phyloP scores from a whole-genome alignment of 495 filamentous ascomycete species.

The Parathielavia appendiculata region DNA sequence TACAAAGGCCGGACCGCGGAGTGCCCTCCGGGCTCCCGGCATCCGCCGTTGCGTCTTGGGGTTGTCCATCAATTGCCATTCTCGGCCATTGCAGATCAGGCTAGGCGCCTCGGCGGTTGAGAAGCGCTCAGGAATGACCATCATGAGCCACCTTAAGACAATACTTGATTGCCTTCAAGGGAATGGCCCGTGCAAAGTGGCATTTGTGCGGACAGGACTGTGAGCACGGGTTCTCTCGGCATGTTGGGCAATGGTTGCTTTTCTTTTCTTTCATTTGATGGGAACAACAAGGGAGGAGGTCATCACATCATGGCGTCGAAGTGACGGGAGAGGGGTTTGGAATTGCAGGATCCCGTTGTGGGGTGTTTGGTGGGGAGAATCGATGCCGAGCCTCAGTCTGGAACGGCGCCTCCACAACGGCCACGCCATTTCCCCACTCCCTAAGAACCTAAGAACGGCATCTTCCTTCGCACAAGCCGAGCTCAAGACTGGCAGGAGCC shows the following conservation, averaged over 20 bases:
- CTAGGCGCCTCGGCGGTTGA: slow-evolving; percentile 10
- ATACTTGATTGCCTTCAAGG: too few species aligned
- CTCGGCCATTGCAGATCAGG: slow-evolving; percentile 1
- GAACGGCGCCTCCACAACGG: not conserved
- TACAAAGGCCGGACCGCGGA: not conserved
- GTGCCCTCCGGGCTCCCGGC: not conserved
- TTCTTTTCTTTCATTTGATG: not conserved
- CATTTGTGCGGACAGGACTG: too few species aligned
- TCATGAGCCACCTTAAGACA: too few species aligned
- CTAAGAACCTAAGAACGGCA: not conserved
- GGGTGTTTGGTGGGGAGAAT: not conserved
- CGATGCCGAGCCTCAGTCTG: not conserved
- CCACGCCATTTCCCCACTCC: not conserved
- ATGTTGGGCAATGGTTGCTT: too few species aligned
- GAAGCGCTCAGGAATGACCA: slow-evolving; percentile 12
- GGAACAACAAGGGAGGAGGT: not conserved
- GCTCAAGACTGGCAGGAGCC: not conserved
- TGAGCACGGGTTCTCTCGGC: too few species aligned
- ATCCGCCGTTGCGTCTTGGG: not conserved
- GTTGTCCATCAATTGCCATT: slow-evolving; percentile 11
- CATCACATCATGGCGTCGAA: not conserved
- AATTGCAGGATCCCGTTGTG: slow-evolving; percentile 12
- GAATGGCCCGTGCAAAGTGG: too few species aligned
- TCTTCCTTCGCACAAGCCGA: not conserved
- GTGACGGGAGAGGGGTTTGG: slow-evolving; percentile 2